Evolutionary conservation across 352 stramenopile genomes (phyloP).

Genomic region (Pythium aristosporum): DNA sequence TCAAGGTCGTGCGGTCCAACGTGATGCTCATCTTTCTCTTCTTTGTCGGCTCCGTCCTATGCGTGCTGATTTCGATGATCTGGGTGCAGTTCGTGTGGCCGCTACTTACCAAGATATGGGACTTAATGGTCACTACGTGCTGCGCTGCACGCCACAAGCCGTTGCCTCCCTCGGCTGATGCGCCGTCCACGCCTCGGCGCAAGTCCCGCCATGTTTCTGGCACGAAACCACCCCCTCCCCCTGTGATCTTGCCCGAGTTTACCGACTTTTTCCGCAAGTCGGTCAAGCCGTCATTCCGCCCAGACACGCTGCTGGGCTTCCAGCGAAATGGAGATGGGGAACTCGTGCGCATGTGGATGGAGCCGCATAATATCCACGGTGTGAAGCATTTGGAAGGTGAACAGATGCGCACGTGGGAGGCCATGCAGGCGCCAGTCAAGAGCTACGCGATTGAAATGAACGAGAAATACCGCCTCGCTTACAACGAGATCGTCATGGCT

Average conservation of each 20-base stretch:
- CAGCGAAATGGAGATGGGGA: conserved; percentile 43
- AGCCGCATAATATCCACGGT: conserved; percentile 51
- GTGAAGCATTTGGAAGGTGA: conserved; percentile 36
- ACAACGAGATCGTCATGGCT: conserved; percentile 39
- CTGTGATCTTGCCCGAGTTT: conserved; percentile 52
- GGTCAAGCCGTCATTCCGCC: conserved; percentile 35
- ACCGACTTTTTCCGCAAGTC: conserved; percentile 71
- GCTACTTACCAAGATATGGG: conserved; percentile 30
- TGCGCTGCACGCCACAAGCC: neutral
- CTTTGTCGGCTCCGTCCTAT: conserved; percentile 45
- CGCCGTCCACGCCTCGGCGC: neutral
- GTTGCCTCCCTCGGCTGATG: conserved; percentile 3
- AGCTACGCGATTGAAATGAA: conserved; percentile 75
- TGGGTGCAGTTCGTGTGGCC: conserved; percentile 52
- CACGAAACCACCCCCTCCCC: neutral
- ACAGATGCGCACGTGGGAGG: conserved; percentile 69
- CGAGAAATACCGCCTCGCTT: conserved; percentile 55
- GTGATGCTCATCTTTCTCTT: conserved; percentile 75
- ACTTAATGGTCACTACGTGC: neutral
- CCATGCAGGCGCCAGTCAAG: conserved; percentile 64
- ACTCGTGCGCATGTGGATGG: conserved; percentile 60
- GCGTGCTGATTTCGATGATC: conserved; percentile 60
- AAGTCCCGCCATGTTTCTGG: neutral
- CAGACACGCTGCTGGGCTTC: conserved; percentile 61
- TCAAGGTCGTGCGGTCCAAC: conserved; percentile 75